Percentiles rank a stretch among this genome's conserved stretches.
Conservation (phyloP, 2,329 filamentous ascomycete species). For the Arthrinium puccinioides region DNA sequence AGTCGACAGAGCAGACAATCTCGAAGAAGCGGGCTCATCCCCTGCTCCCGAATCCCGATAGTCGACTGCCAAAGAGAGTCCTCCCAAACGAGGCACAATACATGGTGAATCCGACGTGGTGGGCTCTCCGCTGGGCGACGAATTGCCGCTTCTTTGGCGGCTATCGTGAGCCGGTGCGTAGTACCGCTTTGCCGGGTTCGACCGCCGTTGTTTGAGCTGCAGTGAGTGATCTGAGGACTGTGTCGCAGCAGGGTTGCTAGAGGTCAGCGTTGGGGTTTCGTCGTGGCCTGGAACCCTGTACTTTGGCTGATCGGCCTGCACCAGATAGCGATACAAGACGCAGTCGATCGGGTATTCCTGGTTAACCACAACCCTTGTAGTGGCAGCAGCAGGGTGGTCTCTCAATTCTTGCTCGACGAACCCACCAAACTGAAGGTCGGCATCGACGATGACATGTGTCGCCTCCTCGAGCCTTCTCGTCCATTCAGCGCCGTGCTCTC, state of each 20-base stretch:
- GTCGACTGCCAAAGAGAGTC: no score
- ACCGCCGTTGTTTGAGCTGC: constrained; percentile 39
- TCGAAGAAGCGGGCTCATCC: no score
- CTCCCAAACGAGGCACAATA: no score
- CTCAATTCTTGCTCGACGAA: no score
- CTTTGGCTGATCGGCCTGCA: constrained; percentile 50
- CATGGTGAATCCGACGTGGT: no score
- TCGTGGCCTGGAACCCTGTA: constrained; percentile 49
- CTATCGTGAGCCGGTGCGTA: constrained; percentile 27
- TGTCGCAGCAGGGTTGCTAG: constrained; percentile 8
- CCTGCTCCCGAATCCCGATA: no score
- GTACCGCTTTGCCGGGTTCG: constrained; percentile 28
- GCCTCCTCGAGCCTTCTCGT: constrained; percentile 50
- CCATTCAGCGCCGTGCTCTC: constrained; percentile 70
- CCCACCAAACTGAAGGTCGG: constrained; percentile 34
- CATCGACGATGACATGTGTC: constrained; percentile 78
- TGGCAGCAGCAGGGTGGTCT: neutral
- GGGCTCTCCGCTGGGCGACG: no score
- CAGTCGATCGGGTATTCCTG: constrained; percentile 65
- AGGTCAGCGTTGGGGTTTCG: neutral
- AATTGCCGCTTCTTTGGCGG: no score
- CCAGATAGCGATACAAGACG: constrained; percentile 46
- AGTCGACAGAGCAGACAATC: no score
- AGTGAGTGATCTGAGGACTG: constrained; percentile 28
- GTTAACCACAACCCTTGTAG: constrained; percentile 50